A percentile compares a stretch with the other conserved stretches of the same genome.
Conservation (phyloP, 2,329 filamentous ascomycete genomes). For the Rhexocercosporidium sp. region DNA sequence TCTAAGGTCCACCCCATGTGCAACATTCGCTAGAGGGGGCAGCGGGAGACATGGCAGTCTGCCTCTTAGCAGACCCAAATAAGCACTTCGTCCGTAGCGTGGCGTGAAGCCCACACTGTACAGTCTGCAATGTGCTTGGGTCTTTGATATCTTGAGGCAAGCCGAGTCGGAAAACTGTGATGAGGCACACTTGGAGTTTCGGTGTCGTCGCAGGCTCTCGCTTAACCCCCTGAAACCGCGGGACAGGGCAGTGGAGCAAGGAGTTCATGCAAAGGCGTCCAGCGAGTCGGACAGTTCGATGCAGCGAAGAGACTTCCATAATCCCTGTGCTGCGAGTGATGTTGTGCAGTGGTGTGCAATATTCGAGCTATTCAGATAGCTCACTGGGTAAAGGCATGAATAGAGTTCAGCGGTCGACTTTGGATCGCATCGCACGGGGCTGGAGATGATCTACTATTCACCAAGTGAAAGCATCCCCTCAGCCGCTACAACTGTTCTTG, state of each 20-base stretch:
- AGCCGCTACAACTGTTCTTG: neutral
- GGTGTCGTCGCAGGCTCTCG: conserved; percentile 40
- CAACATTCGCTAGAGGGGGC: conserved; percentile 1
- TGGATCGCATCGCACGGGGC: conserved; percentile 16
- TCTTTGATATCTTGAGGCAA: conserved; percentile 27
- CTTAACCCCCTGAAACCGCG: conserved; percentile 33
- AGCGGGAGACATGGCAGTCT: conserved; percentile 10
- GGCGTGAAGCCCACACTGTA: conserved; percentile 21
- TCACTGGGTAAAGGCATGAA: conserved; percentile 26
- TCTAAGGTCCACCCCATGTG: conserved; percentile 14
- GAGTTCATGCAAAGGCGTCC: conserved; percentile 30
- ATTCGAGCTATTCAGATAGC: neutral
- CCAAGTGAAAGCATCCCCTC: neutral
- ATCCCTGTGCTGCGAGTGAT: conserved; percentile 19
- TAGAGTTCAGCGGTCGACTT: conserved; percentile 8
- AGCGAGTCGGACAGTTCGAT: conserved; percentile 21
- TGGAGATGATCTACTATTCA: conserved; percentile 8
- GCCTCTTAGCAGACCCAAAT: conserved; percentile 20
- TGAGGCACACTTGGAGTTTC: conserved; percentile 39
- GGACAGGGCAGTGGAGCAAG: conserved; percentile 22
- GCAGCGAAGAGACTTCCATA: conserved; percentile 21
- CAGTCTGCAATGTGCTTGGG: conserved; percentile 16
- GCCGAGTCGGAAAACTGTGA: conserved; percentile 36
- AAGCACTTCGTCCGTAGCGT: conserved; percentile 20
- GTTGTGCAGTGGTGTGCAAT: neutral